Evolutionary conservation across 202 grass and related monocot species (phyloP), one percentile per base, ranked within the genome.

Genomic region (Dendrocalamus latiflorus): DNA sequence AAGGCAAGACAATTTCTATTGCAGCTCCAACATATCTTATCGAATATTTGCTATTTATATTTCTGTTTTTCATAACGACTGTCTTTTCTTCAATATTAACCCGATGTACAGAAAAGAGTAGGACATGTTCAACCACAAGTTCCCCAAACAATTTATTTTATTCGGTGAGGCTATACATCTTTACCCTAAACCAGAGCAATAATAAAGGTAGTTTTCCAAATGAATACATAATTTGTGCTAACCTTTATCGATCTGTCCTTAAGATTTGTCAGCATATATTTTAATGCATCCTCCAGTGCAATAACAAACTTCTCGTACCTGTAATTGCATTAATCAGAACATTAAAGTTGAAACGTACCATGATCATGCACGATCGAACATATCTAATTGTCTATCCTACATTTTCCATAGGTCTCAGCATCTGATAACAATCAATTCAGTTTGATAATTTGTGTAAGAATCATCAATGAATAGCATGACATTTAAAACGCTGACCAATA

Each of bases 241-340:
- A 95, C 92, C 95, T 98, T 98, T 85, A 98, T 91, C 75, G 95
- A 92, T 89, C 91, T 98, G 89, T 98, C 92, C 79, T 98, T 98
- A 14, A 98, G 95, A 85, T 78, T 98, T 67, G 92, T 92, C 64
- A 98, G 80, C 92, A 93, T 98, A 85, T 98, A 92, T 84, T 98
- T 98, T 65, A 98, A 68, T 16, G 95, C 95, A 77, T 90, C 92
- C 86, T 98, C 95, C 64, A 98, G 79, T 42, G 92, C 87, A 79
- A 90, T 90, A 83, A 98, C 95, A 91, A 95, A 95, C 37, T 87
- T 93, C 83, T 98, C 95, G 16, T 98, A 98, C 76, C 95, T 98
- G 77, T 67, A 93, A 68, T 55, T 85, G 57, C 75, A 56, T 48
- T 41, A 61, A 75, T 72, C 42, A 74, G 45, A 65, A 66, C 21